Base-by-base conservation (phyloP, 2,329 filamentous ascomycete genomes). In the Xylariaceae sp. region DNA sequence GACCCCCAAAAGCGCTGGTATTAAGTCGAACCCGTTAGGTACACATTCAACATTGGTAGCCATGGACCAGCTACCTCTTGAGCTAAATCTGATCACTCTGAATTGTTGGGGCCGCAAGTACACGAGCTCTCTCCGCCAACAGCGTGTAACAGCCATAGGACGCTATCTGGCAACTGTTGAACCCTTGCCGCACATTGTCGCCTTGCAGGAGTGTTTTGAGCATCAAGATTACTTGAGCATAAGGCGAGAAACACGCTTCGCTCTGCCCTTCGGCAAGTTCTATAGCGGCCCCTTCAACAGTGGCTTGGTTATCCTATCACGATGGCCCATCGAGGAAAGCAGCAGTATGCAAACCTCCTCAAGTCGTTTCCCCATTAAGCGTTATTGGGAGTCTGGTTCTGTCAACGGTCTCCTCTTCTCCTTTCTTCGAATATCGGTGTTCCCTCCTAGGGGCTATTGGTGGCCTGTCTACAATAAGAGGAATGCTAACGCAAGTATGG, bases 101-200 rank as follows among this genome's bases (percentile, higher is more conserved):
- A 99, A 99, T 73, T 96, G 91, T 82, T 97, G 94, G 92, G 94
- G 94, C 48, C 84, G 97, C 57, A 92, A 95, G 67, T 90, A 84
- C 74, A 79, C 97, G 66, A 86, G 92, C 48, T 85, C 86, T 61
- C 81, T 88, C 62, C 89, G 92, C 61, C 76, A 80, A 60, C 86
- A 88, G 64, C 89, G 94, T 41, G 80, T 97, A 47, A 72, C 79
- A 29, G 89, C 95, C 70, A 96, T 97, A 66, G 92, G 90, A 50
- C 84, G 81, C 59, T 87, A 88, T 59, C 80, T 97, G 59, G 87
- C 89, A 60, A 71, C 77, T 40, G 78, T 83, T 53, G 73, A 79
- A 16, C 88, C 88, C 0, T 69, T 80, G 9, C 90, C 92, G 26
- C 81, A 95, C 58, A 92, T 96, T 65, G 90, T 96, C 57, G 89